Percentiles rank a stretch among this genome's conserved stretches.
Conservation (phyloP, 352 stramenopile species). For the Pythium phragmitis region DNA sequence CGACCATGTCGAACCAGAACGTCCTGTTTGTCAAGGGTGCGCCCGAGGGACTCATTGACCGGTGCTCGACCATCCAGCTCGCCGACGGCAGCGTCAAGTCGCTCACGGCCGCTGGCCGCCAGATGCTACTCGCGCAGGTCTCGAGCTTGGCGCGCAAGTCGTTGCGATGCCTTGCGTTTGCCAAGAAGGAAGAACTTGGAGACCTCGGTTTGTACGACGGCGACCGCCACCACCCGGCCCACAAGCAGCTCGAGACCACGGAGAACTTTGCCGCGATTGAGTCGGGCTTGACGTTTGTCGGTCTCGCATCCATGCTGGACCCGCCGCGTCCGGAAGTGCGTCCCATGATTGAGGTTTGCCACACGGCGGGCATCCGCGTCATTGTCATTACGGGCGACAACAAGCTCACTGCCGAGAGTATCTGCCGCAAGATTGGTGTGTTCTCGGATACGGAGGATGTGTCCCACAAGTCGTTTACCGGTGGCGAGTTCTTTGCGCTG, state of each 20-base stretch:
- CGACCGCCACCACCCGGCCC: slow-evolving; percentile 79
- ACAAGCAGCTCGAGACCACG: slow-evolving; percentile 79
- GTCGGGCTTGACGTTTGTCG: slow-evolving; percentile 96
- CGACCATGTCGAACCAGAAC: slow-evolving; percentile 79
- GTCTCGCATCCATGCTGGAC: slow-evolving; percentile 98
- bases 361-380: slow-evolving; percentile 96
- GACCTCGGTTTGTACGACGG: slow-evolving; percentile 79
- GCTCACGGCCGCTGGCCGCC: slow-evolving; percentile 86
- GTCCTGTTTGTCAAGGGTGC: slow-evolving; percentile 98
- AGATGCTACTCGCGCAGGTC: slow-evolving; percentile 90
- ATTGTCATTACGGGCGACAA: slow-evolving; percentile 99
- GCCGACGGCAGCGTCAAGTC: slow-evolving; percentile 91
- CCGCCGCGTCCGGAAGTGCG: slow-evolving; percentile 96
- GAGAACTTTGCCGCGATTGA: slow-evolving; percentile 95
- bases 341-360: slow-evolving; percentile 94
- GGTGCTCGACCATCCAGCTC: slow-evolving; percentile 94
- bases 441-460: slow-evolving; percentile 86
- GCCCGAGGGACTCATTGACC: slow-evolving; percentile 95
- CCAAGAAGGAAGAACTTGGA: slow-evolving; percentile 93
- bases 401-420: slow-evolving; percentile 97
- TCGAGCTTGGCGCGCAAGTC: slow-evolving; percentile 91
- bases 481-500: slow-evolving; percentile 95
- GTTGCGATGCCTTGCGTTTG: slow-evolving; percentile 95
- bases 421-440: slow-evolving; percentile 97
- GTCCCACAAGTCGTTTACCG: slow-evolving; percentile 93